phyloP scores from a whole-genome alignment of 2,329 filamentous ascomycete genomes.

The Botrytis elliptica region DNA sequence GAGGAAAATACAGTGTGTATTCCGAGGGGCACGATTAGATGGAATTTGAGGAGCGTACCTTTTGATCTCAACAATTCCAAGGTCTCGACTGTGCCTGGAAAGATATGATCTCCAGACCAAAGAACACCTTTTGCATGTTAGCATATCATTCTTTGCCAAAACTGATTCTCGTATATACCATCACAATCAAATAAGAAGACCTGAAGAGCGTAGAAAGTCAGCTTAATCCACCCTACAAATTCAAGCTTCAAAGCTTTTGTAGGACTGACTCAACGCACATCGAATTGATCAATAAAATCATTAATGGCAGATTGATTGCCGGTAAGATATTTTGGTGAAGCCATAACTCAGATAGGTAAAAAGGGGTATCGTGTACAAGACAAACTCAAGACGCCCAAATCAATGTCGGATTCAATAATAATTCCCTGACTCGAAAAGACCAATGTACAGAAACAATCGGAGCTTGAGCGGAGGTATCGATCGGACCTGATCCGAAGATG shows the following conservation, averaged over 20 bases:
- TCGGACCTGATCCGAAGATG: neutral
- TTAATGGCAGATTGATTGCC: constrained; percentile 75
- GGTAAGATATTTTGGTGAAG: constrained; percentile 63
- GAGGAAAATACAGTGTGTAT: neutral
- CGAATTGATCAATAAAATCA: constrained; percentile 85
- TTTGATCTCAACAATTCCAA: constrained; percentile 76
- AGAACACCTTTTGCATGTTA: constrained; percentile 66
- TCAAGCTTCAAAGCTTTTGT: constrained; percentile 1
- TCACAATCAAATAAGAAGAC: constrained; percentile 96
- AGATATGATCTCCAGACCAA: constrained; percentile 93
- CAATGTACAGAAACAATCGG: neutral
- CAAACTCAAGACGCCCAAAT: neutral
- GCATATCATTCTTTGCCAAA: neutral
- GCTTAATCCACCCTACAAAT: constrained; percentile 17
- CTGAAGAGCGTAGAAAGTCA: constrained; percentile 47
- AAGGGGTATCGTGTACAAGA: neutral
- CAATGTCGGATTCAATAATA: neutral
- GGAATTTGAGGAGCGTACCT: constrained; percentile 47
- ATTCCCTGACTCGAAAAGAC: neutral
- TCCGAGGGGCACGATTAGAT: neutral
- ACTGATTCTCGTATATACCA: constrained; percentile 55
- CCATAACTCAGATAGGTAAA: neutral
- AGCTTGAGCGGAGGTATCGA: neutral
- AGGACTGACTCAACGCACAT: constrained; percentile 62
- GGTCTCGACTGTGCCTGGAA: constrained; percentile 81